These are phyloP conservation scores for Acidomyces sp. DNA, from an alignment of 495 filamentous ascomycete genomes.

Conservation along the genomic window DNA sequence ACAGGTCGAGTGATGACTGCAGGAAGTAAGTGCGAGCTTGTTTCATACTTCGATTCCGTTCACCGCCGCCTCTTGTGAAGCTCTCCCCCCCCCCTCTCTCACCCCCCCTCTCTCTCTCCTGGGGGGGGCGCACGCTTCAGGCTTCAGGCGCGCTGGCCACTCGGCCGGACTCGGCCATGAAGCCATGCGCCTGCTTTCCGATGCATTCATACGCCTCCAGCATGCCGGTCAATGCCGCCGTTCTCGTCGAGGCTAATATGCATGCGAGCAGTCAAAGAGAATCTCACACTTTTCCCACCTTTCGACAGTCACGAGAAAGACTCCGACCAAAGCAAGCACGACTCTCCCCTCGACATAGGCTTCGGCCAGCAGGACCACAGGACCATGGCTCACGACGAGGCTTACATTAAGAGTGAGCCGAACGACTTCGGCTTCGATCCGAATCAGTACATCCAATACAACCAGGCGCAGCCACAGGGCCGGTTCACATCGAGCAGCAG, in stretches of 20 bases:
- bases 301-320: conserved; percentile 17
- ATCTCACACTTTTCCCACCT: conserved; percentile 4
- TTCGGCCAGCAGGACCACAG: conserved; percentile 31
- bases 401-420: conserved; percentile 69
- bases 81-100: no score
- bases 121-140: no score
- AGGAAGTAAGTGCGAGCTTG: conserved; percentile 3
- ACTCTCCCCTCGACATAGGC: conserved; percentile 23
- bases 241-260: conserved; percentile 3
- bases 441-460: conserved; percentile 45
- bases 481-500: conserved; percentile 51
- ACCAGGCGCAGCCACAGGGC: conserved; percentile 49
- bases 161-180: no score
- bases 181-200: background rate
- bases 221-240: background rate
- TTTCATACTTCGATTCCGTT: no score
- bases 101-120: no score
- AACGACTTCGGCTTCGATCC: conserved; percentile 48
- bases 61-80: no score
- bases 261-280: conserved; percentile 1
- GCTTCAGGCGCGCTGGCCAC: no score
- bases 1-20: conserved; percentile 8
- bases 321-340: conserved; percentile 20
- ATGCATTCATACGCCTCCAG: background rate
- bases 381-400: conserved; percentile 26